These are phyloP conservation scores for Ruellia speciosa DNA, from an alignment of 305 asterid genomes.

Conservation along the genomic window DNA sequence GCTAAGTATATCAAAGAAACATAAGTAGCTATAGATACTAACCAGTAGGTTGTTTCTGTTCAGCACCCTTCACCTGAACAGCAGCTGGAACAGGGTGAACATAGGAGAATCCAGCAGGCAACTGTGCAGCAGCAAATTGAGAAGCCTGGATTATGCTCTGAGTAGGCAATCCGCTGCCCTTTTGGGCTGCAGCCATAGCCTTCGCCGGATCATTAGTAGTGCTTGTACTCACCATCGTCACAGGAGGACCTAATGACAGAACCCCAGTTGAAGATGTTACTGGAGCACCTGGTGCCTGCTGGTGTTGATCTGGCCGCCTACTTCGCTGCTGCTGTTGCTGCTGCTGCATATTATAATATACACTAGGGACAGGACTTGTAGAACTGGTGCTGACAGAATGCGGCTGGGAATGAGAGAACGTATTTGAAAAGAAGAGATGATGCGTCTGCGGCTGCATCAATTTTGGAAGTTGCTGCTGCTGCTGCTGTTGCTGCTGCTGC, in stretches of 20 bases:
- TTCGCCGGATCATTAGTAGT: constrained; percentile 87
- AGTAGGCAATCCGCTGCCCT: constrained; percentile 43
- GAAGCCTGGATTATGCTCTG: constrained; percentile 50
- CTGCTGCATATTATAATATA: constrained; percentile 49
- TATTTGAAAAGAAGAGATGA: constrained; percentile 50
- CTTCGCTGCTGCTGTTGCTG: constrained; percentile 25
- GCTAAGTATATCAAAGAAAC: background rate
- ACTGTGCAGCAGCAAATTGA: constrained; percentile 44
- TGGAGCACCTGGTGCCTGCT: constrained; percentile 32
- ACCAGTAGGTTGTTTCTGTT: constrained; percentile 89
- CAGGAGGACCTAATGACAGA: constrained; percentile 44
- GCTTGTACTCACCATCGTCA: constrained; percentile 31
- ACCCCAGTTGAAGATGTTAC: constrained; percentile 39
- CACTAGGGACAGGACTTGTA: constrained; percentile 34
- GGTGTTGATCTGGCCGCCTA: constrained; percentile 57
- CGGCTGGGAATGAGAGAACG: constrained; percentile 51
- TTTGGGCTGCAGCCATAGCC: constrained; percentile 78
- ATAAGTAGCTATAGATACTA: constrained; percentile 17
- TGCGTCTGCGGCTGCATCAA: constrained; percentile 56
- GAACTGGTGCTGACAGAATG: constrained; percentile 37
- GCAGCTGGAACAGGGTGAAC: constrained; percentile 44
- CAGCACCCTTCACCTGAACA: constrained; percentile 56
- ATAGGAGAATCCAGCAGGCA: constrained; percentile 67
- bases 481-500: constrained; percentile 46
- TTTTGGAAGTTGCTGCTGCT: constrained; percentile 30